Base-by-base conservation (phyloP, 2,329 filamentous ascomycete genomes). In the Diaporthe sp. region DNA sequence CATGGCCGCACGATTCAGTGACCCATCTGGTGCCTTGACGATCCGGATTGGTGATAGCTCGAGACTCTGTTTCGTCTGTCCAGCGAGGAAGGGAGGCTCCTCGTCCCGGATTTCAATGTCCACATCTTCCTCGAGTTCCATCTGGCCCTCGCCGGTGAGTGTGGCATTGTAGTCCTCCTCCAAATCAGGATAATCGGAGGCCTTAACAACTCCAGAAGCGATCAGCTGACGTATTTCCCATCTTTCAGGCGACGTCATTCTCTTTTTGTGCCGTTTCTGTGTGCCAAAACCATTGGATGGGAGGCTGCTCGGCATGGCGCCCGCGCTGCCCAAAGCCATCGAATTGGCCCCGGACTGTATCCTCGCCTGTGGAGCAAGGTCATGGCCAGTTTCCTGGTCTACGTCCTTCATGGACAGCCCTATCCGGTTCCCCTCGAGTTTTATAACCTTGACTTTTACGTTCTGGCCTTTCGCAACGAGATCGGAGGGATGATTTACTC, bases 201-300 rank as follows among this genome's bases (percentile, higher is more conserved):
- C 96, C 79, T 97, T 97, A 25, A 95, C 93, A 12, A 97, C 96
- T 59, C 97, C 97, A 6, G 97, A 98, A 4, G 96, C 95, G 80
- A 99, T 98, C 70, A 99, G 88, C 81, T 99, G 97, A 76, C 96
- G 92, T 76, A 99, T 98, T 82, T 99, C 97, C 96, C 97, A 99
- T 80, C 97, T 88, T 81, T 99, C 97, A 1, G 97, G 97, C 19
- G 96, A 98, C 0, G 96, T 98, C 92, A 98, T 93, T 70, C 97
- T 90, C 86, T 99, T 99, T 82, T 94, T 95, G 72, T 93, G 93
- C 59, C 88, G 89, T 77, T 88, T 86, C 0, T 87, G 88, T 10
- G 86, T 84, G 70, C 88, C 85, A 39, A 88, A 88, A 74, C 94
- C 90, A 19, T 93, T 88, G 2, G 92, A 81, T 77, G 68, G 81